phyloP scores from a whole-genome alignment of 108 stramenopile species.

The Cyclotella atomus region DNA sequence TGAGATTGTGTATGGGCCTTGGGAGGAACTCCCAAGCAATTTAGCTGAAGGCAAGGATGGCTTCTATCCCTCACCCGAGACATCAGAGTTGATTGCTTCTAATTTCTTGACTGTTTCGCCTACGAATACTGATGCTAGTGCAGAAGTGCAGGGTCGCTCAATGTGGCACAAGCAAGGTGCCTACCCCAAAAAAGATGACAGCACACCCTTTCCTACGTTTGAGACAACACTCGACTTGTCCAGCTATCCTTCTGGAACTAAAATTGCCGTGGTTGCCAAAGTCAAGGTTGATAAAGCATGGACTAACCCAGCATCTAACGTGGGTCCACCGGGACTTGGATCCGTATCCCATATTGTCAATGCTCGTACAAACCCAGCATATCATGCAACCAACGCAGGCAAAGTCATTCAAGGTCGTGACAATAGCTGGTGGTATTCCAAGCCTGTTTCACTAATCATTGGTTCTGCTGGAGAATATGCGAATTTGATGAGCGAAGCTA shows the following conservation, averaged over 20 bases:
- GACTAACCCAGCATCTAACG: conserved; percentile 24
- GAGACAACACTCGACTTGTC: conserved; percentile 36
- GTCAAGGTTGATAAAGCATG: conserved; percentile 59
- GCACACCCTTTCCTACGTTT: conserved; percentile 34
- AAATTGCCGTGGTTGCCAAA: conserved; percentile 45
- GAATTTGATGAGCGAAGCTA: conserved; percentile 12
- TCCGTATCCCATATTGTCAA: conserved; percentile 77
- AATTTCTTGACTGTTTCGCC: conserved; percentile 6
- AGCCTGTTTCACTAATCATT: conserved; percentile 35
- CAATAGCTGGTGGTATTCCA: conserved; percentile 52
- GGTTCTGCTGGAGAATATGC: conserved; percentile 17
- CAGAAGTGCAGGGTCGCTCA: conserved; percentile 17
- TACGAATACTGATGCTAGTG: conserved; percentile 7
- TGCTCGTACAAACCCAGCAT: conserved; percentile 65
- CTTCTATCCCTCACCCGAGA: conserved; percentile 26
- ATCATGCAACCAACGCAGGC: conserved; percentile 43
- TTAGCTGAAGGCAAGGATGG: conserved; percentile 32
- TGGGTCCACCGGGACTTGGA: conserved; percentile 32
- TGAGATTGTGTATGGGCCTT: conserved; percentile 42
- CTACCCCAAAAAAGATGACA: conserved; percentile 12
- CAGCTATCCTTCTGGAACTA: conserved; percentile 20
- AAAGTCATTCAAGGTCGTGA: conserved; percentile 40
- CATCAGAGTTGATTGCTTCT: conserved; percentile 11
- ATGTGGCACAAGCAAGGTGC: conserved; percentile 50
- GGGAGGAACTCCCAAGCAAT: conserved; percentile 40